A percentile compares a stretch with the other conserved stretches of the same genome.
phyloP scores from a whole-genome alignment of 164 flowering plant species.

The Vitis amurensis region DNA sequence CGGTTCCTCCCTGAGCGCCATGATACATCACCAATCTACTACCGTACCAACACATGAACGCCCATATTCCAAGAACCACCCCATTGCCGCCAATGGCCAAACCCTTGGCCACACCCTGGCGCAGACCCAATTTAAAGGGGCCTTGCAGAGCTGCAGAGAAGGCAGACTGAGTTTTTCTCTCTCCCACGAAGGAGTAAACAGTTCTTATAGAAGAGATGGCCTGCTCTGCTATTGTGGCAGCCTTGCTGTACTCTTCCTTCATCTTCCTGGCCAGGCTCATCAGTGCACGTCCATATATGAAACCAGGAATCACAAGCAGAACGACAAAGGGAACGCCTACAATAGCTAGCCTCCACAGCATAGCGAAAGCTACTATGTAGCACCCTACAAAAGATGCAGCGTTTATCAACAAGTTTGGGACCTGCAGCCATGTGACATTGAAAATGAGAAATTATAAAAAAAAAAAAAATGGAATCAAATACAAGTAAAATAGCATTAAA shows the following conservation, averaged over 20 bases:
- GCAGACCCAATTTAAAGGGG: conserved; percentile 61
- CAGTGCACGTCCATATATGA: conserved; percentile 68
- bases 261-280: conserved; percentile 59
- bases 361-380: conserved; percentile 48
- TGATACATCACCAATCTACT: conserved; percentile 79
- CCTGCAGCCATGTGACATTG: conserved; percentile 27
- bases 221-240: conserved; percentile 71
- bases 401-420: conserved; percentile 80
- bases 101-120: conserved; percentile 82
- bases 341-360: conserved; percentile 74
- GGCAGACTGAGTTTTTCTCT: conserved; percentile 46
- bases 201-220: conserved; percentile 78
- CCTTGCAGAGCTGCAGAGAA: conserved; percentile 69
- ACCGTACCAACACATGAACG: conserved; percentile 77
- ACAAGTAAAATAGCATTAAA: too few species aligned
- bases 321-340: conserved; percentile 69
- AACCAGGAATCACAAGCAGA: conserved; percentile 74
- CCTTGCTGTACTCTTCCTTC: conserved; percentile 63
- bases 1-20: conserved; percentile 70
- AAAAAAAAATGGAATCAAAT: too few species aligned
- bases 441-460: not conserved
- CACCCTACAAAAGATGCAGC: conserved; percentile 51
- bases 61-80: conserved; percentile 64
- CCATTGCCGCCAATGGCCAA: conserved; percentile 84
- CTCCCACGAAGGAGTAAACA: conserved; percentile 84